A percentile compares a stretch with the other conserved stretches of the same genome.
phyloP scores from a whole-genome alignment of 441 rosid genomes.

The Pelargonium fulgidum region DNA sequence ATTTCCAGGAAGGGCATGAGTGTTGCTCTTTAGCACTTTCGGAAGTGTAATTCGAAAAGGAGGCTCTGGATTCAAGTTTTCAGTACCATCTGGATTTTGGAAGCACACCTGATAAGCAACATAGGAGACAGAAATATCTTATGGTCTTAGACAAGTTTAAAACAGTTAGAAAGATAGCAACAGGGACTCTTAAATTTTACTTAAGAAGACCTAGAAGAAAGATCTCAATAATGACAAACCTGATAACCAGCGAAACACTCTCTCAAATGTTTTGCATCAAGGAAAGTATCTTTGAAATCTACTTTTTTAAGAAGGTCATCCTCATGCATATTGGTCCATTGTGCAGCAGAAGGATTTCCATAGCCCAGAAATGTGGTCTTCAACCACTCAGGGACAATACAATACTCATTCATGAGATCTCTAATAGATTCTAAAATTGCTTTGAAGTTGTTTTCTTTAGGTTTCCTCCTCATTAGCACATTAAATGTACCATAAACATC shows the following conservation, averaged over 20 bases:
- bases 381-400: conserved; percentile 98
- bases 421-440: conserved; percentile 98
- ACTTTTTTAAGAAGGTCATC: conserved; percentile 58
- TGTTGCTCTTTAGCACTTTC: conserved; percentile 54
- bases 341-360: conserved; percentile 98
- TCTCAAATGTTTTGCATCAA: conserved; percentile 68
- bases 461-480: conserved; percentile 94
- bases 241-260: conserved; percentile 69
- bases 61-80: conserved; percentile 62
- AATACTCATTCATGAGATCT: conserved; percentile 99
- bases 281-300: conserved; percentile 94
- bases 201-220: neutral
- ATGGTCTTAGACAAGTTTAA: neutral
- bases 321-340: conserved; percentile 97
- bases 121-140: conserved; percentile 10
- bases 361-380: conserved; percentile 93
- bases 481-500: conserved; percentile 92
- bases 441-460: conserved; percentile 98
- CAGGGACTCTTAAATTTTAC: conserved; percentile 2
- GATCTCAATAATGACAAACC: conserved; percentile 37
- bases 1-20: conserved; percentile 77
- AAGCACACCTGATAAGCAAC: conserved; percentile 54
- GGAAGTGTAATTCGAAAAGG: conserved; percentile 83
- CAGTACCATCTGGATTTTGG: conserved; percentile 57
- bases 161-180: conserved; percentile 12